Evolutionary conservation across 73 alveolate species (phyloP).

Genomic region (Breviolum minutum): DNA sequence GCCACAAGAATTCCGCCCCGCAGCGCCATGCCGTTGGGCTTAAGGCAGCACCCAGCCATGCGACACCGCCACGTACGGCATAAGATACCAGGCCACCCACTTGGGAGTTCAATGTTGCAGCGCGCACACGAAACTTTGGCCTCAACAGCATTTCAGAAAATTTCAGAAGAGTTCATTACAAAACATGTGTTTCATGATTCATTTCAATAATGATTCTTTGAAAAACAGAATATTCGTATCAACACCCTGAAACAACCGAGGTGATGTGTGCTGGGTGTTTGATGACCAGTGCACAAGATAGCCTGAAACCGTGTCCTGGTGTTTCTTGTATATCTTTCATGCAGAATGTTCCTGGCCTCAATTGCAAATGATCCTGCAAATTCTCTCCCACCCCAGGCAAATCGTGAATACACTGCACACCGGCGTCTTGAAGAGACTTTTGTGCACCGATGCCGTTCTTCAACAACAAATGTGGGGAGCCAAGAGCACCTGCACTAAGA

Average conservation of each 20-base stretch:
- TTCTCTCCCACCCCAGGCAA: constrained; percentile 93
- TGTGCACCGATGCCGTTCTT: constrained; percentile 35
- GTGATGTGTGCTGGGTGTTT: not conserved
- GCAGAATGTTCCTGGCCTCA: constrained; percentile 4
- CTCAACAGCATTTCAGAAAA: not conserved
- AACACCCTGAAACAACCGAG: not conserved
- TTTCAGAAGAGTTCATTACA: not conserved
- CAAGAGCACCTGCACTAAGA: constrained; percentile 64
- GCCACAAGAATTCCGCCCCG: constrained; percentile 22
- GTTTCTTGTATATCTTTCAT: not conserved
- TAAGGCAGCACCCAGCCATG: constrained; percentile 16
- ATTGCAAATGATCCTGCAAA: constrained; percentile 89
- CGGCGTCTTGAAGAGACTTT: not conserved
- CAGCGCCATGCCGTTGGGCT: constrained; percentile 70
- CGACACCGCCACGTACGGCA: constrained; percentile 26
- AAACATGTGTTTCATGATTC: not conserved
- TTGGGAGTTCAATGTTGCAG: constrained; percentile 43
- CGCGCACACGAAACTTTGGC: constrained; percentile 88
- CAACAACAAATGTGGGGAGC: constrained; percentile 55
- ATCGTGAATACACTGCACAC: not conserved
- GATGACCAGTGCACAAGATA: not conserved
- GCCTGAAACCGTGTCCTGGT: not conserved
- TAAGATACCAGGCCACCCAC: constrained; percentile 13
- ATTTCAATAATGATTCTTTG: not conserved
- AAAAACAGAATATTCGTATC: not conserved